Evolutionary conservation across 2,329 filamentous ascomycete species (phyloP), one percentile per base, ranked within the genome.

Genomic region (Microcyclospora tardicrescens): DNA sequence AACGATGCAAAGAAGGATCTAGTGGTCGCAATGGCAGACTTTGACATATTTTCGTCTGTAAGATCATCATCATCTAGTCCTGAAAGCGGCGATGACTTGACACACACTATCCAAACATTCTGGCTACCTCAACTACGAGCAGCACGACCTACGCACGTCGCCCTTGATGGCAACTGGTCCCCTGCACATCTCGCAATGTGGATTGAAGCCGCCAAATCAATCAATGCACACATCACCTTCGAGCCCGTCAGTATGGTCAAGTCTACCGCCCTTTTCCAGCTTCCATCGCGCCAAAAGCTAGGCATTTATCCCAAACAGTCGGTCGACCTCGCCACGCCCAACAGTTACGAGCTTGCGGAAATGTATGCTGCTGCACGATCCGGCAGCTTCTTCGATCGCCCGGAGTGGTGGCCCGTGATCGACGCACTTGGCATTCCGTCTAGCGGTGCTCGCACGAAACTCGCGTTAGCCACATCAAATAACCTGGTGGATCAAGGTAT

Each of bases 21-120:
- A 2, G 71, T 87, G n/a, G 62, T 95, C 45, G 89, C 86, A 34
- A 93, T 95, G 84, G 87, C 89, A 4, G 91, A 96, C 56, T 95
- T 96, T 86, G 74, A 70, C 39, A 89, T 94, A 50, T 74, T 94
- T 30, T 59, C 61, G 47, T 59, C 60, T 12, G 36, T 35, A 37
- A 38, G 37, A 24, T 36, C 46, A 28, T 34, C 39, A 31, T 35
- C 38, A 30, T 34, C 39, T 6, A 71, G 77, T n/a, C 14, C 29
- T 5, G 12, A 42, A 9, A 42, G 50, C 1, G 71, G 73, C 44
- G 60, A 68, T 0, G 57, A 66, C 8, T 24, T 24, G 19, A 24
- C 19, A 24, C 5, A 24, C 19, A 15, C 30, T 32, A n/a, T 32
- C 14, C 12, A 32, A 6, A n/a, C 30, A 32, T 64, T 71, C 47